These are phyloP conservation scores for Hypoxylon sp. DNA, from an alignment of 2,329 filamentous ascomycete genomes.

Conservation along the genomic window DNA sequence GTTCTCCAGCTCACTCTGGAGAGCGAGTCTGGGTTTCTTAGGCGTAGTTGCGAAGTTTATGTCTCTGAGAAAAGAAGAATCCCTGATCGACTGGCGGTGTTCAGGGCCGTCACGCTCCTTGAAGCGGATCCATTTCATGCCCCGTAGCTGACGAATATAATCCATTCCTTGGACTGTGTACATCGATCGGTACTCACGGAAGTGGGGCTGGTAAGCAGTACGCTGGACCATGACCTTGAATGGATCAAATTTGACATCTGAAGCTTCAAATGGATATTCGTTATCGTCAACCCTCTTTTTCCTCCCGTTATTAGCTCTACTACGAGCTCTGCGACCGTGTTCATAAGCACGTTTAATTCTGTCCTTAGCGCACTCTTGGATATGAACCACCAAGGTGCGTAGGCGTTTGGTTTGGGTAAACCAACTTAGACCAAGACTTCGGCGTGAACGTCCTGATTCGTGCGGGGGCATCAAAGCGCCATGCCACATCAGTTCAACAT, in stretches of 20 bases:
- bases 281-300: conserved; percentile 44
- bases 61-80: conserved; percentile 54
- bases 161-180: conserved; percentile 61
- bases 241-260: conserved; percentile 28
- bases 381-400: conserved; percentile 57
- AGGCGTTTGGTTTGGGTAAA: conserved; percentile 57
- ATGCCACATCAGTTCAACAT: conserved; percentile 60
- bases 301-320: background rate
- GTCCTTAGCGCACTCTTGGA: conserved; percentile 54
- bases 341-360: conserved; percentile 58
- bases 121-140: conserved; percentile 57
- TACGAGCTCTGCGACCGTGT: background rate
- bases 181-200: conserved; percentile 54
- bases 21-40: conserved; percentile 39
- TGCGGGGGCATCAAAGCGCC: conserved; percentile 41
- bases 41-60: conserved; percentile 46
- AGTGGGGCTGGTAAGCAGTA: conserved; percentile 59
- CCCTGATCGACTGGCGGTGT: conserved; percentile 44
- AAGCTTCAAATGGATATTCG: conserved; percentile 19
- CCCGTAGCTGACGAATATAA: conserved; percentile 60
- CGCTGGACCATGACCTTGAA: conserved; percentile 37
- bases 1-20: conserved; percentile 45
- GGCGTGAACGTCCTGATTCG: conserved; percentile 51
- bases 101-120: conserved; percentile 54
- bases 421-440: conserved; percentile 55